Percentiles rank a stretch among this genome's conserved stretches.
phyloP scores from a whole-genome alignment of 2,329 filamentous ascomycete species.

The Chalaropsis thielavioides region DNA sequence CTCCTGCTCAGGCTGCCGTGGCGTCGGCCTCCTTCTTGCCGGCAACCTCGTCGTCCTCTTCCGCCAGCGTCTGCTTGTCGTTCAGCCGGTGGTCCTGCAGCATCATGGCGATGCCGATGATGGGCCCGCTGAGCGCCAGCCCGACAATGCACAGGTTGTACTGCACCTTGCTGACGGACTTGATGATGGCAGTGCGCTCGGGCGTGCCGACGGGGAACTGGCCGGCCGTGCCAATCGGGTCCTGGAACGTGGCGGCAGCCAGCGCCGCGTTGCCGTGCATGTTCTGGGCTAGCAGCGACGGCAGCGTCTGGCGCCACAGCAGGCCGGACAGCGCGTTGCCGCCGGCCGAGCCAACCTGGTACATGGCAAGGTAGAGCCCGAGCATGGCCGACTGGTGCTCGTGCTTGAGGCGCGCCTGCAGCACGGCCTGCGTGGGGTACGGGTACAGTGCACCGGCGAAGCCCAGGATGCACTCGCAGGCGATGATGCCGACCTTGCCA shows the following conservation, averaged over 20 bases:
- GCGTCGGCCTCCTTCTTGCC: background rate
- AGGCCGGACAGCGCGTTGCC: constrained; percentile 46
- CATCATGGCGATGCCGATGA: constrained; percentile 30
- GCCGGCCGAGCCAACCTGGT: constrained; percentile 46
- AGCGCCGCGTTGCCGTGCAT: constrained; percentile 25
- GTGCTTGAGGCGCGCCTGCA: constrained; percentile 30
- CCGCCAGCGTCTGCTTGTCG: constrained; percentile 31
- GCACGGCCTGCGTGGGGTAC: constrained; percentile 33
- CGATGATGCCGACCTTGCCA: constrained; percentile 42
- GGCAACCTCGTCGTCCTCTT: background rate
- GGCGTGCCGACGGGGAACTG: constrained; percentile 29
- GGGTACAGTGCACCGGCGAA: constrained; percentile 49
- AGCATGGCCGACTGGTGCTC: constrained; percentile 49
- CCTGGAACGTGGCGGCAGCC: constrained; percentile 24
- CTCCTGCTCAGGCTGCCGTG: background rate
- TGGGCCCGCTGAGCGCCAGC: constrained; percentile 34
- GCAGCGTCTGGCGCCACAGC: constrained; percentile 46
- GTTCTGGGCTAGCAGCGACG: constrained; percentile 29
- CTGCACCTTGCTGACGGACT: constrained; percentile 26
- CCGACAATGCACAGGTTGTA: constrained; percentile 33
- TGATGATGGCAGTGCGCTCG: constrained; percentile 30
- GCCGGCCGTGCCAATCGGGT: constrained; percentile 25
- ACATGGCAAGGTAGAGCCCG: constrained; percentile 45
- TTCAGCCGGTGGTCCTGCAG: constrained; percentile 34
- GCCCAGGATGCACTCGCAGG: constrained; percentile 46